Conservation (phyloP, 345 rosid genomes). For the Punica granatum region DNA sequence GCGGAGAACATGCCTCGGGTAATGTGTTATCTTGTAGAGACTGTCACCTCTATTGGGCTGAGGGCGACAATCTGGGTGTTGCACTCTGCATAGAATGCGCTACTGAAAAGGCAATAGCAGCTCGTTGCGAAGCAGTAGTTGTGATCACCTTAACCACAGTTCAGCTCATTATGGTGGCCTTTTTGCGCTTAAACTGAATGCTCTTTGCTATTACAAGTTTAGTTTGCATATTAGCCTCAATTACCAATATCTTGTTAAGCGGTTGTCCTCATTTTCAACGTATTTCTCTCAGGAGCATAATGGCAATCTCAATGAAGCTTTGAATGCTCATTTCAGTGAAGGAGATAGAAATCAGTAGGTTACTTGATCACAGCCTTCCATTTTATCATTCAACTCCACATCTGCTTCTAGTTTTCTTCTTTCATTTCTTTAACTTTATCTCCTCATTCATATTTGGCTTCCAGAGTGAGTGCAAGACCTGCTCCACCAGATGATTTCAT, state of each 20-base stretch:
- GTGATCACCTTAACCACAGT: not conserved
- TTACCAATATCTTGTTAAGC: not conserved
- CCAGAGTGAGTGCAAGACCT: constrained; percentile 16
- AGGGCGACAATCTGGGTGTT: not conserved
- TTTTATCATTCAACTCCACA: not conserved
- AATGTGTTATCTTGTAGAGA: not conserved
- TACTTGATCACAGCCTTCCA: not conserved
- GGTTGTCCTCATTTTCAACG: constrained; percentile 9
- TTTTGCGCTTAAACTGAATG: not conserved
- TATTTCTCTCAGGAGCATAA: constrained; percentile 57
- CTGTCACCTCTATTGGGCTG: not conserved
- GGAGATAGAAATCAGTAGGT: constrained; percentile 68
- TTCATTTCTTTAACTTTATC: not conserved
- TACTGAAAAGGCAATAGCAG: not conserved
- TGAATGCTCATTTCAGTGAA: constrained; percentile 79
- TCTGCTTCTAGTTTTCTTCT: not conserved
- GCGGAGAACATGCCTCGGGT: too few species aligned
- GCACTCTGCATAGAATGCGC: not conserved
- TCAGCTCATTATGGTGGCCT: not conserved
- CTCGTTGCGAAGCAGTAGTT: not conserved
- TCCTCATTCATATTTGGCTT: not conserved
- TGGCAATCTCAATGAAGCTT: constrained; percentile 92
- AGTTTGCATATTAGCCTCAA: not conserved
- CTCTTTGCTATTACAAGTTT: not conserved
- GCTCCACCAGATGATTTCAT: constrained; percentile 60